Conservation (phyloP, 2,329 filamentous ascomycete genomes). For the Endothia cerciana region DNA sequence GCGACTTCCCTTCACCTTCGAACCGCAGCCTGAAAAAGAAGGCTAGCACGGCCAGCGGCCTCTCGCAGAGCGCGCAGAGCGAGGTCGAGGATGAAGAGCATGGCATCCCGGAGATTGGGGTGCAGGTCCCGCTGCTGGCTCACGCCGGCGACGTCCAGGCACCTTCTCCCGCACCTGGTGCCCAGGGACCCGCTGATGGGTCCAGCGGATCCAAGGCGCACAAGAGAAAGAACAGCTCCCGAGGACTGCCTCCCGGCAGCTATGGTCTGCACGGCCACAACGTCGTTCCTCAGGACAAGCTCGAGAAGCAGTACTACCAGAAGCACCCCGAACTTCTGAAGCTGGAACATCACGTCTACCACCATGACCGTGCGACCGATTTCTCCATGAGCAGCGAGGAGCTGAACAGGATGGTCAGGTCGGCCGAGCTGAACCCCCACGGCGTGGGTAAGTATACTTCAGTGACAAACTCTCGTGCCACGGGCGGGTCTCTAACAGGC, state of each 20-base stretch:
- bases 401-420: conserved; percentile 84
- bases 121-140: conserved; percentile 91
- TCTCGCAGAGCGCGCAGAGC: conserved; percentile 55
- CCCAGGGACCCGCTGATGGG: conserved; percentile 41
- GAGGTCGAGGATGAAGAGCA: conserved; percentile 72
- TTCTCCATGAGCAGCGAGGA: conserved; percentile 89
- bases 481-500: conserved; percentile 36
- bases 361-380: conserved; percentile 64
- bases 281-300: conserved; percentile 72
- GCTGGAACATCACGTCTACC: conserved; percentile 68
- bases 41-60: conserved; percentile 58
- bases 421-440: conserved; percentile 62
- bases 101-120: conserved; percentile 89
- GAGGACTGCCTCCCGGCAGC: conserved; percentile 79
- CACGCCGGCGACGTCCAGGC: conserved; percentile 95
- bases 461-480: neutral
- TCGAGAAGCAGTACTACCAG: conserved; percentile 89
- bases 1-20: conserved; percentile 52
- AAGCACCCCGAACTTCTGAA: conserved; percentile 84
- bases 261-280: conserved; percentile 93
- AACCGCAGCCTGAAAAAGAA: conserved; percentile 64
- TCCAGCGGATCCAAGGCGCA: conserved; percentile 51
- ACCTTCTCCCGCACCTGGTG: conserved; percentile 73
- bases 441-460: conserved; percentile 51
- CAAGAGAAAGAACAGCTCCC: conserved; percentile 71